Evolutionary conservation across 2,329 filamentous ascomycete genomes (phyloP).

Genomic region (Emydomyces testavorans): DNA sequence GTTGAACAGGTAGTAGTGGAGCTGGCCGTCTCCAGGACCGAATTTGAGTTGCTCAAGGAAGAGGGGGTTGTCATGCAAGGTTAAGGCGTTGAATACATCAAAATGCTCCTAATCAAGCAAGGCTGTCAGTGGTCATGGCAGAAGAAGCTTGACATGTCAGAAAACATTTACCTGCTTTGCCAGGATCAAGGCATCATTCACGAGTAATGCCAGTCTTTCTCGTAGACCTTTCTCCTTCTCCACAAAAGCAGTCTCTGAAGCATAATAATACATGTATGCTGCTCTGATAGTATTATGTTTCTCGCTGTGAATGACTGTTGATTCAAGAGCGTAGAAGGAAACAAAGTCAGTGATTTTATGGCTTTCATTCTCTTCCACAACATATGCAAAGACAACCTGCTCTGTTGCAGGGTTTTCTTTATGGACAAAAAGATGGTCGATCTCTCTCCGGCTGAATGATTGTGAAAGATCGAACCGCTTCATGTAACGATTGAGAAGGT

Average conservation of each 20-base stretch:
- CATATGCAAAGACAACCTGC: constrained; percentile 86
- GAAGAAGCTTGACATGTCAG: constrained; percentile 8
- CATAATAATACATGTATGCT: constrained; percentile 97
- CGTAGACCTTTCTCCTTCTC: constrained; percentile 51
- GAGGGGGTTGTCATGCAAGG: constrained; percentile 82
- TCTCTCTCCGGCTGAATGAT: constrained; percentile 65
- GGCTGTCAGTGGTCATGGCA: neutral
- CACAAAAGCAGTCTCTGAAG: constrained; percentile 62
- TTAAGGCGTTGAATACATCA: constrained; percentile 94
- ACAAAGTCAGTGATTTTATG: constrained; percentile 91
- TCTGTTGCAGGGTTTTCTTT: constrained; percentile 53
- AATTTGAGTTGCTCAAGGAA: constrained; percentile 94
- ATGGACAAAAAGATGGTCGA: constrained; percentile 77
- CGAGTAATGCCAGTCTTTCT: constrained; percentile 64
- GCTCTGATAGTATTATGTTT: constrained; percentile 72
- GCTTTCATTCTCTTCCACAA: constrained; percentile 61
- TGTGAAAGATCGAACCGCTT: constrained; percentile 73
- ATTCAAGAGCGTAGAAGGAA: constrained; percentile 92
- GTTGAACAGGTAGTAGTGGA: constrained; percentile 98
- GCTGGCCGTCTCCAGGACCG: constrained; percentile 80
- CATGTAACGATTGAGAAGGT: constrained; percentile 66
- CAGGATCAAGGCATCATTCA: constrained; percentile 75
- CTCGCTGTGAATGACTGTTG: constrained; percentile 71
- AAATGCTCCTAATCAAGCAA: constrained; percentile 51
- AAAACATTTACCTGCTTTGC: constrained; percentile 56